Percentiles rank a stretch among this genome's conserved stretches.
These are phyloP conservation scores for Rhizophagus prolifer DNA, from an alignment of 192 early-diverging fungal genomes.

Conservation along the genomic window DNA sequence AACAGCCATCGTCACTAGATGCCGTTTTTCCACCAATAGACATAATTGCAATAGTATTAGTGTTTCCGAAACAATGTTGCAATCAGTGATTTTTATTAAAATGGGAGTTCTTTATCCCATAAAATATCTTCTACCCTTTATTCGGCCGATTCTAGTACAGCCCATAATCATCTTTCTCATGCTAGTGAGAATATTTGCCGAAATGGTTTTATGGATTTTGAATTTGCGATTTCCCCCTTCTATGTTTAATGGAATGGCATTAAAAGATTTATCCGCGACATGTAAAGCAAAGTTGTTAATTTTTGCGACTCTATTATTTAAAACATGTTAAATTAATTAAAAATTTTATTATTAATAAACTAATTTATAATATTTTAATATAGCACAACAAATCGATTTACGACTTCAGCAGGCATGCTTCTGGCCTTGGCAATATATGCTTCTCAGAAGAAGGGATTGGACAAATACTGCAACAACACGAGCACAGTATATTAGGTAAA, in stretches of 20 bases:
- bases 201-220: slow-evolving; percentile 56
- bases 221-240: slow-evolving; percentile 60
- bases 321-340: slow-evolving; percentile 13
- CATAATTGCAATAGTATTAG: slow-evolving; percentile 38
- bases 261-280: slow-evolving; percentile 70
- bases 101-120: slow-evolving; percentile 32
- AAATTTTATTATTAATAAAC: neutral
- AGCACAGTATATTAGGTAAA: slow-evolving; percentile 80
- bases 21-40: slow-evolving; percentile 33
- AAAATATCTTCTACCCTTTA: slow-evolving; percentile 33
- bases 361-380: neutral
- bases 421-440: slow-evolving; percentile 84
- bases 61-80: slow-evolving; percentile 41
- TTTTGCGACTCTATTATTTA: slow-evolving; percentile 17
- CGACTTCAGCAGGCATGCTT: slow-evolving; percentile 82
- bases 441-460: slow-evolving; percentile 57
- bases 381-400: slow-evolving; percentile 85
- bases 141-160: slow-evolving; percentile 43
- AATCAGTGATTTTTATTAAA: slow-evolving; percentile 40
- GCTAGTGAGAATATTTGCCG: slow-evolving; percentile 52
- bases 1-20: slow-evolving; percentile 42
- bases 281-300: slow-evolving; percentile 38
- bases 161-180: slow-evolving; percentile 43
- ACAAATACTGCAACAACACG: slow-evolving; percentile 54
- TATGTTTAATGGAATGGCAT: slow-evolving; percentile 62